phyloP scores from a whole-genome alignment of 169 alveolate species.

The Plasmodium knowlesi region DNA sequence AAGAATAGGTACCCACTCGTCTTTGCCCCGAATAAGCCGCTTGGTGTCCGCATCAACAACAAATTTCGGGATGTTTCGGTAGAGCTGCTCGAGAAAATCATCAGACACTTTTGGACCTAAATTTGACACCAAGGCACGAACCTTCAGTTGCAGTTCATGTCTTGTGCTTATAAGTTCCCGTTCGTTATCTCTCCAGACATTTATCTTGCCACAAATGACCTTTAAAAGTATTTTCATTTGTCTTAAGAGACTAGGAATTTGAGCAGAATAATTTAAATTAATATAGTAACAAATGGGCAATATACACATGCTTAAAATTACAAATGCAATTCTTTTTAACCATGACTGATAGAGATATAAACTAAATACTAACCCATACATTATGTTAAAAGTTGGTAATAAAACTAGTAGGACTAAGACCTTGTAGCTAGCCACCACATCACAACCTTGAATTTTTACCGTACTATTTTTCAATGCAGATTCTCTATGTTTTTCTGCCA shows the following conservation, averaged over 20 bases:
- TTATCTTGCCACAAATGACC: constrained; percentile 84
- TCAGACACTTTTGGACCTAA: constrained; percentile 88
- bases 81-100: constrained; percentile 83
- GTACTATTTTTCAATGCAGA: constrained; percentile 83
- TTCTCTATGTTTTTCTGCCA: constrained; percentile 91
- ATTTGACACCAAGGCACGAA: constrained; percentile 84
- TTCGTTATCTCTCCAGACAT: constrained; percentile 91
- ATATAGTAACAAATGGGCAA: constrained; percentile 82
- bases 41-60: constrained; percentile 84
- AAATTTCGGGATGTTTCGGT: constrained; percentile 85
- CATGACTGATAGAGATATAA: constrained; percentile 70
- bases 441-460: constrained; percentile 90
- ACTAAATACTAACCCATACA: constrained; percentile 88
- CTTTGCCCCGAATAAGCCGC: constrained; percentile 78
- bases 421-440: constrained; percentile 91
- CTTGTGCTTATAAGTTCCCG: constrained; percentile 88
- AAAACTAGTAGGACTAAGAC: constrained; percentile 89
- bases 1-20: constrained; percentile 84
- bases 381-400: constrained; percentile 87
- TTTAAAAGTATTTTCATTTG: constrained; percentile 80
- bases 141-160: constrained; percentile 87
- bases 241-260: constrained; percentile 82
- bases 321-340: constrained; percentile 74
- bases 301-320: constrained; percentile 74
- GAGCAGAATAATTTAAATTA: constrained; percentile 82